Conservation (phyloP, 208 protist genomes). For the Leishmania aethiopica region DNA sequence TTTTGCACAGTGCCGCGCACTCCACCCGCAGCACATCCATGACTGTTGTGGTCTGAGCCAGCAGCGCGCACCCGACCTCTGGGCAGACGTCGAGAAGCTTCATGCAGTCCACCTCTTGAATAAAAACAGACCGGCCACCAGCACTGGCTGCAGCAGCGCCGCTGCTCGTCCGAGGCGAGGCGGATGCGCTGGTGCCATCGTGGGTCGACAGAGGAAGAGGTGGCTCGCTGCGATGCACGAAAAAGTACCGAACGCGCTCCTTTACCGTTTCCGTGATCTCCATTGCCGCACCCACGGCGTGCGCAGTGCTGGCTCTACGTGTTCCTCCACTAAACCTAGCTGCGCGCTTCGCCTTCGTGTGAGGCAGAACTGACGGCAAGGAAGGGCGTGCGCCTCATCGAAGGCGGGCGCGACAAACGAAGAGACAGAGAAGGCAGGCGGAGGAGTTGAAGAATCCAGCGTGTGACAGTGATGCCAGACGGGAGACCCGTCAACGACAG, state of each 20-base stretch:
- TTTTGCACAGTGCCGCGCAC: conserved; percentile 58
- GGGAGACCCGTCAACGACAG: neutral
- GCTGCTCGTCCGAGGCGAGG: neutral
- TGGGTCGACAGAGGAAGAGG: conserved; percentile 34
- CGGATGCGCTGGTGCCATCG: neutral
- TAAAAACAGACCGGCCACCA: conserved; percentile 47
- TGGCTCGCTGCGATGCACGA: conserved; percentile 66
- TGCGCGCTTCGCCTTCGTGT: neutral
- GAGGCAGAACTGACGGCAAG: neutral
- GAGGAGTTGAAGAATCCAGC: neutral
- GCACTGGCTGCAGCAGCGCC: neutral
- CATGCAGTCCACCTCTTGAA: conserved; percentile 84
- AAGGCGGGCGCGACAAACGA: neutral
- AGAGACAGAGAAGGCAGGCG: neutral
- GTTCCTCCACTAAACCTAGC: neutral
- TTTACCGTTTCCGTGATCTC: conserved; percentile 11
- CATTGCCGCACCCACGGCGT: conserved; percentile 4
- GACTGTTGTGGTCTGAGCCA: conserved; percentile 46
- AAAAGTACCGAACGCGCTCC: conserved; percentile 51
- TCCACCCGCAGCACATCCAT: conserved; percentile 47
- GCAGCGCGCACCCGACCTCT: conserved; percentile 42
- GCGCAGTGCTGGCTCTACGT: neutral
- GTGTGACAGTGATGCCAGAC: neutral
- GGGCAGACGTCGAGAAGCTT: conserved; percentile 60
- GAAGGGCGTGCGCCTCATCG: neutral